Base-by-base conservation (phyloP, 1,284 basidiomycete species). In the Papiliotrema flavescens region DNA sequence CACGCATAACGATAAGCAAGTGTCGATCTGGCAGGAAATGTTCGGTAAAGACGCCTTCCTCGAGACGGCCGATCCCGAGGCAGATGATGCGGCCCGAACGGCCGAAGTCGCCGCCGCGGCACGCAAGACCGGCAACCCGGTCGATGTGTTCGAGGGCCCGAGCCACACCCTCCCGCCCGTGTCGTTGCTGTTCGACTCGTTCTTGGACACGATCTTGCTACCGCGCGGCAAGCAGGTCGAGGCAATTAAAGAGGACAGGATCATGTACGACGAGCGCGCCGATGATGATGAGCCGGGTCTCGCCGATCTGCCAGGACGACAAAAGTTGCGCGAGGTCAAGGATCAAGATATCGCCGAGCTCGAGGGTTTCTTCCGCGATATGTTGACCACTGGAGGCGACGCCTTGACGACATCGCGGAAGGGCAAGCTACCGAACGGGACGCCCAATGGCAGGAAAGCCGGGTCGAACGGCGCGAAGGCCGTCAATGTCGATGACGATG, bases 81-180 rank as follows among this genome's bases (percentile, higher is more conserved):
- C 44, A 3, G 49, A 46, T 8, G 51, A 56, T 45, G 37, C 43
- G 32, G 28, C 49, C 41, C 17, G 50, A 7, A 37, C 48, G 3
- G 48, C 44, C 28, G 11, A 28, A 1, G 51, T 51, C 17, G 55
- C 59, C 1, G 28, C 28, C 11, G 28, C 28, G 28, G 60, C 56
- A 1, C 62, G 56, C 4, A 60, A 65, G 17, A 46, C 52, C 28
- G 71, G 71, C 11, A 57, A 58, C 51, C 69, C 68, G 8, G 63
- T 69, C 11, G 77, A 78, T 53, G 76, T 86, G 43, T 88, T 92
- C 66, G 83, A 86, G 58, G 83, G 81, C 2, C 87, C 91, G 4
- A 83, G 87, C 28, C 88, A 93, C 76, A 81, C 90, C 47, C 81
- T 90, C 64, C 90, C 91, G 15, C 84, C 90, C 4, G 78, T 93